Conservation (phyloP, 106 monocot species). For the Iris macrosiphon region DNA sequence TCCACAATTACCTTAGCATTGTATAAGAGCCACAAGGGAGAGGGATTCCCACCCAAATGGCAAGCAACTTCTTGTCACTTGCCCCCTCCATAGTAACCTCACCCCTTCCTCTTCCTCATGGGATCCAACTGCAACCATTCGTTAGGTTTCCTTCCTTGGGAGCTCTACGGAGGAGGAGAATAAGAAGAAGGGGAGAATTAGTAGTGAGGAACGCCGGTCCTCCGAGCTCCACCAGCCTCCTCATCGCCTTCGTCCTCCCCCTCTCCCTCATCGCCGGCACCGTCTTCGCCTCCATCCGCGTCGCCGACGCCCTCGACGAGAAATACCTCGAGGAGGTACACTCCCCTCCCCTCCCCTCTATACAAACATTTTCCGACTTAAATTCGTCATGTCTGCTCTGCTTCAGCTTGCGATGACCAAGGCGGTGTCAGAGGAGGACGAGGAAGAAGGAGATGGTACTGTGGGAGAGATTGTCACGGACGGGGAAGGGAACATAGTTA, state of each 20-base stretch:
- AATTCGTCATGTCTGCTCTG: neutral
- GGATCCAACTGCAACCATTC: no score
- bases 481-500: neutral
- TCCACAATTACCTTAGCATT: no score
- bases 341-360: neutral
- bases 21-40: no score
- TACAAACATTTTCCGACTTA: neutral
- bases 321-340: slow-evolving; percentile 69
- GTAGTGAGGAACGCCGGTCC: slow-evolving; percentile 46
- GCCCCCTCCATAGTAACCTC: no score
- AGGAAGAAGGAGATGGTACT: neutral
- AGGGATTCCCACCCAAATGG: no score
- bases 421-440: slow-evolving; percentile 50
- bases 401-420: slow-evolving; percentile 46
- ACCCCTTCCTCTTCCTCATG: no score
- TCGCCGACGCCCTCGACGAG: slow-evolving; percentile 68
- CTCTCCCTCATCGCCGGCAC: slow-evolving; percentile 80
- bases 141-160: no score
- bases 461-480: neutral
- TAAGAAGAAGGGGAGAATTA: slow-evolving; percentile 13
- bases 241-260: slow-evolving; percentile 72
- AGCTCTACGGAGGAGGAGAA: neutral
- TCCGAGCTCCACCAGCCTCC: slow-evolving; percentile 42
- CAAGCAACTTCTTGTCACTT: no score
- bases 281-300: slow-evolving; percentile 52